Evolutionary conservation across 345 rosid genomes (phyloP).

Genomic region (Populus alba): DNA sequence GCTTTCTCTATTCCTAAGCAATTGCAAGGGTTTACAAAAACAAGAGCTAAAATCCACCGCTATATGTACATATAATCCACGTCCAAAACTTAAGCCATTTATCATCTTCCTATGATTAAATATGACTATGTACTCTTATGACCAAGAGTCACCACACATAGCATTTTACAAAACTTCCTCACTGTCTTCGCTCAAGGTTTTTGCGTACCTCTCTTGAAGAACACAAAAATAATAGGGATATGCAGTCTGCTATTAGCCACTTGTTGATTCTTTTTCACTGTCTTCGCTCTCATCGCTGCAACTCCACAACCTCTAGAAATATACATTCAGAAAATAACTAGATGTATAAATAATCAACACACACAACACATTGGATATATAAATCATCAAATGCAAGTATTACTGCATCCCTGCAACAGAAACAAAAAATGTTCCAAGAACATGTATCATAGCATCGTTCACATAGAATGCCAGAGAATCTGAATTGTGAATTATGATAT

Average conservation of each 20-base stretch:
- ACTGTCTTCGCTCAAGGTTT: not conserved
- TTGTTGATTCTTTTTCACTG: conserved; percentile 57
- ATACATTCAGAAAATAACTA: no score
- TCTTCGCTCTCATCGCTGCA: conserved; percentile 78
- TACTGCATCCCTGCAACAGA: no score
- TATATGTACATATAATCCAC: not conserved
- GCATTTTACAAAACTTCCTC: not conserved
- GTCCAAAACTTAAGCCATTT: not conserved
- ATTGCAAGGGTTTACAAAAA: not conserved
- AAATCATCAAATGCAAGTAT: no score
- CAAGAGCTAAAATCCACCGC: not conserved
- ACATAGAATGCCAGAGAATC: no score
- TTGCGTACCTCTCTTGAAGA: not conserved
- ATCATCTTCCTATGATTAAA: not conserved
- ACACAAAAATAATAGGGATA: not conserved
- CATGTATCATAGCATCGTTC: not conserved
- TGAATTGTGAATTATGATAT: no score
- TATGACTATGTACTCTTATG: conserved; percentile 6
- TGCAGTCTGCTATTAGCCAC: conserved; percentile 35
- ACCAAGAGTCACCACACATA: conserved; percentile 8
- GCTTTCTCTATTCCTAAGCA: not conserved
- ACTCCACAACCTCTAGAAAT: not conserved
- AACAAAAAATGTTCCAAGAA: no score
- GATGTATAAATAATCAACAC: no score
- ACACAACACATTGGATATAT: no score